Base-by-base conservation (phyloP, 495 filamentous ascomycete species). In the Aspergillus taichungensis region DNA sequence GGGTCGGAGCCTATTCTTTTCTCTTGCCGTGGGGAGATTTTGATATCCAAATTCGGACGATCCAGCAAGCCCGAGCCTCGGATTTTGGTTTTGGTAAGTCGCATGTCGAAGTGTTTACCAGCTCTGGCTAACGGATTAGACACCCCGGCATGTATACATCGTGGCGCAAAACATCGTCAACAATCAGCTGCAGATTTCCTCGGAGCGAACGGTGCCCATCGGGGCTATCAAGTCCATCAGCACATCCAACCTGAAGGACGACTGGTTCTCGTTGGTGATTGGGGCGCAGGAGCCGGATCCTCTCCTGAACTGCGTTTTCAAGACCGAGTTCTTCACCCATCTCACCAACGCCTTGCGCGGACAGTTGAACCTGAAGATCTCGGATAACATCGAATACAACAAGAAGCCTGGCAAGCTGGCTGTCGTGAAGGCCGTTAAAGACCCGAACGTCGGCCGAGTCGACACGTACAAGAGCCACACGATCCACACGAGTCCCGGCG, bases 391-490 rank as follows among this genome's bases (percentile, higher is more conserved):
- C 58, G 88, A 96, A 59, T 99, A 92, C 63, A 88, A 90, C 56
- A 99, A 97, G 77, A 99, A 99, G 69, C 94, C 94, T 3, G 88
- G 88, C 30, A 99, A 99, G 71, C 75, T 85, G 55, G 80, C 87
- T 35, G 54, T 76, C 3, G 82, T 99, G 51, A 97, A 97, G 72
- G 85, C 82, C 2, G 56, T 95, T 47, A 95, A 94, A 64, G 94
- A 99, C 57, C 78, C 86, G 5, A 74, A 73, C 9, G 71, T 80
- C n/a, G 64, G 71, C 24, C 62, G 77, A 40, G 78, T 82, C 34
- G 94, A 97, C 58, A 73, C 80, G 53, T 99, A 99, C 72, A 99
- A 99, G 75, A 94, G 87, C 52, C 82, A 85, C 45, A 82, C 83
- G 8, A 82, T 99, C 45, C 94, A 95, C 57, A 94, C 89, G 1